Conservation (phyloP, 805 yeast species). For the Wickerhamomyces ciferrii region DNA sequence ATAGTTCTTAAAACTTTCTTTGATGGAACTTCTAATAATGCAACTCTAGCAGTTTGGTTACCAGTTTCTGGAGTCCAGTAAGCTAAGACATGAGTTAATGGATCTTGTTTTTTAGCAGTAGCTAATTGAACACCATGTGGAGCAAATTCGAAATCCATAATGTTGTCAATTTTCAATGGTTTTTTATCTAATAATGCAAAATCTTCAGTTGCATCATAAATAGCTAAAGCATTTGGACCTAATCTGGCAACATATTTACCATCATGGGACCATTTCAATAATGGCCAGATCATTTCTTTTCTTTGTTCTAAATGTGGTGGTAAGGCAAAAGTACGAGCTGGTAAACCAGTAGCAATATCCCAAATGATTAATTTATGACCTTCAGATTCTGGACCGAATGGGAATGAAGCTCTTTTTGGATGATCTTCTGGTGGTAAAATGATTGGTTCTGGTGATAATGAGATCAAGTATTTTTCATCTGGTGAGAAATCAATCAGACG, state of each 20-base stretch:
- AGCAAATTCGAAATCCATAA: slow-evolving; percentile 91
- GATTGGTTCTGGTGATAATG: slow-evolving; percentile 85
- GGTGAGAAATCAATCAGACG: slow-evolving; percentile 91
- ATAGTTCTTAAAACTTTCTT: slow-evolving; percentile 83
- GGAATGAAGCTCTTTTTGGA: slow-evolving; percentile 63
- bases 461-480: slow-evolving; percentile 81
- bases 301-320: slow-evolving; percentile 64
- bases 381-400: slow-evolving; percentile 80
- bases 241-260: slow-evolving; percentile 92
- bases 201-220: slow-evolving; percentile 71
- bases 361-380: slow-evolving; percentile 94
- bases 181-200: slow-evolving; percentile 86
- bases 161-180: slow-evolving; percentile 74
- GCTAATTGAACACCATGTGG: slow-evolving; percentile 78
- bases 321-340: slow-evolving; percentile 86
- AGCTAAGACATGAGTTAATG: slow-evolving; percentile 64
- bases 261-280: slow-evolving; percentile 92
- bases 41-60: slow-evolving; percentile 93
- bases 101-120: slow-evolving; percentile 45
- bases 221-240: slow-evolving; percentile 87
- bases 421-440: slow-evolving; percentile 58
- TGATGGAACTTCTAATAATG: slow-evolving; percentile 82
- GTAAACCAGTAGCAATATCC: slow-evolving; percentile 81
- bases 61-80: slow-evolving; percentile 96
- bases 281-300: slow-evolving; percentile 86